Conservation (phyloP, 1,284 basidiomycete species). For the Inonotus obliquus region DNA sequence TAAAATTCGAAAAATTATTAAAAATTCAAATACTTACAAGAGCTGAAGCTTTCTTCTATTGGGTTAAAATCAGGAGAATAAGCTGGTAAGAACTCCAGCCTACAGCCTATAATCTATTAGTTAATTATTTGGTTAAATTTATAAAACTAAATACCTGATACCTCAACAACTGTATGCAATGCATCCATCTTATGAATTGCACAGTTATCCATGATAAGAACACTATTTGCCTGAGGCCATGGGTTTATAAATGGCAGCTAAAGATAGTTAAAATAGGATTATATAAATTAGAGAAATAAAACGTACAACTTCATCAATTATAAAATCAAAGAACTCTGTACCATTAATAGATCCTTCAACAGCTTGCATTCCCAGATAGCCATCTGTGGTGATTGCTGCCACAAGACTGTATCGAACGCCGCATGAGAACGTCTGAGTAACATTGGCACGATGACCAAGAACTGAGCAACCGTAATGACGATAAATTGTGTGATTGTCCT, state of each 20-base stretch:
- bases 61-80: constrained; percentile 24
- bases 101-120: constrained; percentile 14
- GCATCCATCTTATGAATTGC: background rate
- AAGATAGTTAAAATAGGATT: background rate
- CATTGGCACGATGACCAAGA: constrained; percentile 17
- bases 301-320: constrained; percentile 26
- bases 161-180: background rate
- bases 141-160: background rate
- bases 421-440: constrained; percentile 25
- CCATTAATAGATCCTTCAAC: constrained; percentile 27
- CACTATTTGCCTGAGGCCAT: background rate
- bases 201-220: constrained; percentile 16
- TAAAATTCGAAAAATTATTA: background rate
- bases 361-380: constrained; percentile 23
- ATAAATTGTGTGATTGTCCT: background rate
- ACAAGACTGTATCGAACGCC: constrained; percentile 31
- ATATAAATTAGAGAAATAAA: background rate
- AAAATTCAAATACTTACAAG: background rate
- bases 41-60: constrained; percentile 15
- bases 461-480: background rate
- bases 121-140: background rate
- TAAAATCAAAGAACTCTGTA: constrained; percentile 25
- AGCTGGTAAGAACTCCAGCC: constrained; percentile 18
- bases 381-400: constrained; percentile 28
- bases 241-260: constrained; percentile 26